phyloP scores from a whole-genome alignment of 108 stramenopile species.

The Nitzschia sp. region DNA sequence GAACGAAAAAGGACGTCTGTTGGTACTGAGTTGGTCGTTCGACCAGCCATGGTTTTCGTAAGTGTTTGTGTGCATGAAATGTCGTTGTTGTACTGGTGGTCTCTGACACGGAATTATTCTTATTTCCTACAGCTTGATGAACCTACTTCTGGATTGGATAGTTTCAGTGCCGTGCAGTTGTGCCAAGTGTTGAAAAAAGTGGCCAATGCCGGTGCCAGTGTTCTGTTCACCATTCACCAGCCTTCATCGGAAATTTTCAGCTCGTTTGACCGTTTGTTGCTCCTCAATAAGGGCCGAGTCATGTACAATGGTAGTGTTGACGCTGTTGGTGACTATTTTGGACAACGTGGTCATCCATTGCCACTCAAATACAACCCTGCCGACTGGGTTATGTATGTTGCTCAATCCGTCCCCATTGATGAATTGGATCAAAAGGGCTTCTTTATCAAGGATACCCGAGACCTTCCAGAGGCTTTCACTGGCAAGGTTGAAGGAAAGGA shows the following conservation, averaged over 20 bases:
- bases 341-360: conserved; percentile 50
- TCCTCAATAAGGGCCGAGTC: conserved; percentile 49
- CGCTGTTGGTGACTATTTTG: conserved; percentile 50
- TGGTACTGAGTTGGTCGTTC: conserved; percentile 68
- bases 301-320: conserved; percentile 47
- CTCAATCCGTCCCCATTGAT: conserved; percentile 46
- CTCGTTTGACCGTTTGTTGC: conserved; percentile 55
- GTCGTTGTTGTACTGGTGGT: no score
- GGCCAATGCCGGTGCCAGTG: conserved; percentile 58
- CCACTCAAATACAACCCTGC: conserved; percentile 77
- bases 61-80: conserved; percentile 24
- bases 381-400: conserved; percentile 76
- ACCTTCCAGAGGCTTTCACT: conserved; percentile 31
- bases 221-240: conserved; percentile 79
- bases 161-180: conserved; percentile 59
- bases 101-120: not conserved
- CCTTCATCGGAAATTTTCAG: conserved; percentile 65
- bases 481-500: conserved; percentile 39
- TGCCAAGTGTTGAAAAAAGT: conserved; percentile 60
- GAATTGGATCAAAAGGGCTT: conserved; percentile 44
- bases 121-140: conserved; percentile 25
- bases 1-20: conserved; percentile 55
- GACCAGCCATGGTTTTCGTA: conserved; percentile 60
- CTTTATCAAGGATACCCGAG: conserved; percentile 38
- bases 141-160: conserved; percentile 75